Percentiles rank a stretch among this genome's conserved stretches.
These are phyloP conservation scores for Venturia oleaginea DNA, from an alignment of 2,329 filamentous ascomycete species.

Conservation along the genomic window DNA sequence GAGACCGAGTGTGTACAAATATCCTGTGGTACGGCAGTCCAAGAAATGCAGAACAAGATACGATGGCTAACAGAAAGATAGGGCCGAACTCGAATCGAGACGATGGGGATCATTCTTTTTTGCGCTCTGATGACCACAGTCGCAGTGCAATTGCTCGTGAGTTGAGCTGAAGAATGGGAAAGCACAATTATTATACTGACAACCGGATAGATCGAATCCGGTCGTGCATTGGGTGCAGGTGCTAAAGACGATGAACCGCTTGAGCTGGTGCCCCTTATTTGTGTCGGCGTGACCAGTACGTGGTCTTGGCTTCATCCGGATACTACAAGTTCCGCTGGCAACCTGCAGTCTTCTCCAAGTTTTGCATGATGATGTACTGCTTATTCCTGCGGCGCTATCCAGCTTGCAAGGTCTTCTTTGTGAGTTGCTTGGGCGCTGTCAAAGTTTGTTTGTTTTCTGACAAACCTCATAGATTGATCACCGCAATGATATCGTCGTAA, in stretches of 20 bases:
- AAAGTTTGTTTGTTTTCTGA: background rate
- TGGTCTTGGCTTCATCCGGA: constrained; percentile 10
- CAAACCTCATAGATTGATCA: constrained; percentile 36
- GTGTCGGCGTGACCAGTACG: constrained; percentile 46
- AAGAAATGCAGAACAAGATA: constrained; percentile 6
- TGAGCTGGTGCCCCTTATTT: constrained; percentile 46
- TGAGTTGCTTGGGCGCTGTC: constrained; percentile 19
- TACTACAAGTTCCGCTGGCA: background rate
- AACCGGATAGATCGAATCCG: constrained; percentile 42
- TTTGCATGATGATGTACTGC: constrained; percentile 45
- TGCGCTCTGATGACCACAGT: constrained; percentile 59
- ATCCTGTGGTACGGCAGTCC: constrained; percentile 43
- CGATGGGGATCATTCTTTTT: constrained; percentile 56
- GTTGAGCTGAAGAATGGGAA: constrained; percentile 18
- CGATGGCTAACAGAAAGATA: constrained; percentile 18
- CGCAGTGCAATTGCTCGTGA: constrained; percentile 51
- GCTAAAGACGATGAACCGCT: constrained; percentile 35
- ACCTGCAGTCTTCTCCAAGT: constrained; percentile 41
- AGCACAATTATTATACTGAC: background rate
- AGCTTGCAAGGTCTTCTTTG: constrained; percentile 47
- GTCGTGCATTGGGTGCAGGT: constrained; percentile 41
- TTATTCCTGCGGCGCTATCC: constrained; percentile 45
- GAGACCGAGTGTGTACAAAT: constrained; percentile 52
- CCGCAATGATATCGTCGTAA: constrained; percentile 48
- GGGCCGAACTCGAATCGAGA: constrained; percentile 54